These are phyloP conservation scores for Exophiala phaeomuriformis DNA, from an alignment of 2,329 filamentous ascomycete genomes.

Conservation along the genomic window DNA sequence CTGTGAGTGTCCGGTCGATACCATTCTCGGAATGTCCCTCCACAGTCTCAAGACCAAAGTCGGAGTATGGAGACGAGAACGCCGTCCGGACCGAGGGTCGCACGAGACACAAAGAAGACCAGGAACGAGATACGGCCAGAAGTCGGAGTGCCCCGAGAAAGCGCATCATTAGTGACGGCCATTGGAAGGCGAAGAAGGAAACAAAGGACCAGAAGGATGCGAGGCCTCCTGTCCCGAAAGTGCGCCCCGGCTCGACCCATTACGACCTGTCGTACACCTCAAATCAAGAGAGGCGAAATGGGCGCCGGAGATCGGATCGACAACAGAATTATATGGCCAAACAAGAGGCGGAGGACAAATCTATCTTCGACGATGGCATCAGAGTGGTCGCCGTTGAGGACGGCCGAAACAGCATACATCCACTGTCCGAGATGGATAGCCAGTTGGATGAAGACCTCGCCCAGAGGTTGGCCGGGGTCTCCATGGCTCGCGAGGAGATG, in stretches of 20 bases:
- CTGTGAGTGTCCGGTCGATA: constrained; percentile 23
- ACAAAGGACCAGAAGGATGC: constrained; percentile 2
- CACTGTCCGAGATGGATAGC: constrained; percentile 7
- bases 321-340: background rate
- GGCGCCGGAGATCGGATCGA: constrained; percentile 19
- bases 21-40: constrained; percentile 20
- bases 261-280: constrained; percentile 21
- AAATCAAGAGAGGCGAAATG: constrained; percentile 21
- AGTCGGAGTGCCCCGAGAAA: constrained; percentile 68
- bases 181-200: constrained; percentile 56
- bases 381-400: constrained; percentile 1
- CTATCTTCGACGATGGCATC: constrained; percentile 11
- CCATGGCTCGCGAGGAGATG: constrained; percentile 4
- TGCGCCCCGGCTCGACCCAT: constrained; percentile 23
- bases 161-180: constrained; percentile 84
- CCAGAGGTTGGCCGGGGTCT: constrained; percentile 4
- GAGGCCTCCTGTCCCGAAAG: background rate
- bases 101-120: constrained; percentile 14
- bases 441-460: constrained; percentile 9
- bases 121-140: constrained; percentile 29
- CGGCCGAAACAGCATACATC: background rate
- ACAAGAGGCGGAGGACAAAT: background rate
- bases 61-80: constrained; percentile 12
- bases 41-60: constrained; percentile 7
- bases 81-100: constrained; percentile 10